Percentiles rank a stretch among this genome's conserved stretches.
These are phyloP conservation scores for Salvia splendens DNA, from an alignment of 257 asterid genomes.

Conservation along the genomic window DNA sequence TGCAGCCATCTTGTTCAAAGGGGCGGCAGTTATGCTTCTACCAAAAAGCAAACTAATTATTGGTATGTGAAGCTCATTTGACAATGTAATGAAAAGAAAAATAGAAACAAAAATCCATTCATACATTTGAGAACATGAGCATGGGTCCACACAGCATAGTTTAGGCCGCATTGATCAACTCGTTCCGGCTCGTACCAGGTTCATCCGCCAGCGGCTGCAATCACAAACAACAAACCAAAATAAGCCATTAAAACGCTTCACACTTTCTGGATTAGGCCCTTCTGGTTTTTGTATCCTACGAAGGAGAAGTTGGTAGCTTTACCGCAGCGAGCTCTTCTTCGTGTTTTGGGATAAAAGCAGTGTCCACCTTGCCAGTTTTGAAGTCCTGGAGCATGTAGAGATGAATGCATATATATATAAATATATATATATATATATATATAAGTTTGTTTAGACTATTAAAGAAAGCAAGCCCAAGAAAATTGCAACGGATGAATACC, in stretches of 20 bases:
- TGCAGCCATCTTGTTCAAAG: too few species aligned
- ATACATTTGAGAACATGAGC: constrained; percentile 23
- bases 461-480: not conserved
- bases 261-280: not conserved
- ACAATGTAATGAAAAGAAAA: not conserved
- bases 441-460: not conserved
- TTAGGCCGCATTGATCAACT: constrained; percentile 43
- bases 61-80: constrained; percentile 8
- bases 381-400: constrained; percentile 63
- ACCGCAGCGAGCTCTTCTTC: constrained; percentile 94
- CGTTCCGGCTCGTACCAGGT: constrained; percentile 34
- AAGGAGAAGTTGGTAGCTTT: constrained; percentile 39
- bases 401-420: constrained; percentile 1
- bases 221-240: constrained; percentile 21
- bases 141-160: constrained; percentile 8
- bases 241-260: not conserved
- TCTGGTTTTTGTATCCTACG: not conserved
- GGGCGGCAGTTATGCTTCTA: not conserved
- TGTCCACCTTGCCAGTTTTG: constrained; percentile 86
- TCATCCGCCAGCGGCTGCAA: constrained; percentile 55
- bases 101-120: not conserved
- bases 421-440: too few species aligned
- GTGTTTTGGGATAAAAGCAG: constrained; percentile 97
- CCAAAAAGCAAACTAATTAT: not conserved
- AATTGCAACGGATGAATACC: constrained; percentile 46